Evolutionary conservation across 2,329 filamentous ascomycete genomes (phyloP).

Genomic region (Ophiostoma australiae): DNA sequence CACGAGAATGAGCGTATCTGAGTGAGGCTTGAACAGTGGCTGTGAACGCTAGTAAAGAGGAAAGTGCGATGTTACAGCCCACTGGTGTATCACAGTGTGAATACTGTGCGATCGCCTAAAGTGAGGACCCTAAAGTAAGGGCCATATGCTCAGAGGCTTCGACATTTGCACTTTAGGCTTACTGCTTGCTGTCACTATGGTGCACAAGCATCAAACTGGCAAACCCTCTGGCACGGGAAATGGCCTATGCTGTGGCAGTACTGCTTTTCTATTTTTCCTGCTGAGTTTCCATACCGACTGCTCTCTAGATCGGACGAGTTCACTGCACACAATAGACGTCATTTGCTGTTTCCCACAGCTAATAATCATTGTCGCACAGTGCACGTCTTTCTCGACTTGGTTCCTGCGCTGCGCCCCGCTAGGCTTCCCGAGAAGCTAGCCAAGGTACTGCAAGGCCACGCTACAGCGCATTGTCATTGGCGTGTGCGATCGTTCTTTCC

Average conservation of each 20-base stretch:
- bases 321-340: background rate
- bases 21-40: conserved; percentile 9
- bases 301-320: background rate
- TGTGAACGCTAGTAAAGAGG: background rate
- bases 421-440: conserved; percentile 19
- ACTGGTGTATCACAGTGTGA: background rate
- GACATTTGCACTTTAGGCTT: background rate
- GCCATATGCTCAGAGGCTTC: background rate
- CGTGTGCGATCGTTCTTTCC: background rate
- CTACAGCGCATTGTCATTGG: background rate
- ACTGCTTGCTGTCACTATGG: background rate
- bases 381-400: background rate
- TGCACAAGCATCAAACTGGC: background rate
- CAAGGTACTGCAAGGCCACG: background rate
- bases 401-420: conserved; percentile 21
- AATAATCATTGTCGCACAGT: conserved; percentile 1
- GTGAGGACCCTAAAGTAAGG: background rate
- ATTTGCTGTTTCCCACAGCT: background rate
- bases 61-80: background rate
- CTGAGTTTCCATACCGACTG: background rate
- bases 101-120: background rate
- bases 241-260: background rate
- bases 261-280: background rate
- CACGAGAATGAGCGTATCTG: background rate
- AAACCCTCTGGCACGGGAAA: background rate